phyloP scores from a whole-genome alignment of 139 green algal species.

The Micromonas pusilla region DNA sequence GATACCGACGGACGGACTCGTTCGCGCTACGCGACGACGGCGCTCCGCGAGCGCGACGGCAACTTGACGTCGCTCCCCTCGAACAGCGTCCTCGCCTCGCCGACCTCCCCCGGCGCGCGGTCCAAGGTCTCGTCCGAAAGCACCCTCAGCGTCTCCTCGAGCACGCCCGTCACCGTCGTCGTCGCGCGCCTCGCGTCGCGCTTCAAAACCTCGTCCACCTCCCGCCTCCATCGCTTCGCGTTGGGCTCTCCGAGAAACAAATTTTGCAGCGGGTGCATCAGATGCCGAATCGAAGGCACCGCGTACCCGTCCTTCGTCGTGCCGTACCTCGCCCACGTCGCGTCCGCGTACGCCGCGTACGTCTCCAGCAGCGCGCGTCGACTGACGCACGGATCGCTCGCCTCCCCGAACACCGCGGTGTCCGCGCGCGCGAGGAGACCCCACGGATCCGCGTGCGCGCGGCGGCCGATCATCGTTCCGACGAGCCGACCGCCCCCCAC shows the following conservation, averaged over 20 bases:
- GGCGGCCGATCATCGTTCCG: slow-evolving; percentile 36
- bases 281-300: background rate
- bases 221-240: slow-evolving; percentile 4
- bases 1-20: too few species aligned
- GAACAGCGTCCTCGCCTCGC: background rate
- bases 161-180: background rate
- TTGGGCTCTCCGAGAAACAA: slow-evolving; percentile 21
- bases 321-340: background rate
- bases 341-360: slow-evolving; percentile 30
- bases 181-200: background rate
- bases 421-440: slow-evolving; percentile 21
- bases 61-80: background rate
- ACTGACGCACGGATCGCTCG: background rate
- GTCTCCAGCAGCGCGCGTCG: slow-evolving; percentile 19
- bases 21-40: too few species aligned
- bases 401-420: slow-evolving; percentile 22
- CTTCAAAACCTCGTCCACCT: slow-evolving; percentile 11
- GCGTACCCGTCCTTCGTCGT: slow-evolving; percentile 14
- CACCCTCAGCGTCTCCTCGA: slow-evolving; percentile 1
- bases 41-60: too few species aligned
- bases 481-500: background rate
- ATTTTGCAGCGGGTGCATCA: slow-evolving; percentile 28
- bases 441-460: slow-evolving; percentile 32
- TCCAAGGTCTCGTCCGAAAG: slow-evolving; percentile 9
- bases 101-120: background rate